Evolutionary conservation across 176 grass and related monocot genomes (phyloP), one percentile per base, ranked within the genome.

Genomic region (Zea luxurians): DNA sequence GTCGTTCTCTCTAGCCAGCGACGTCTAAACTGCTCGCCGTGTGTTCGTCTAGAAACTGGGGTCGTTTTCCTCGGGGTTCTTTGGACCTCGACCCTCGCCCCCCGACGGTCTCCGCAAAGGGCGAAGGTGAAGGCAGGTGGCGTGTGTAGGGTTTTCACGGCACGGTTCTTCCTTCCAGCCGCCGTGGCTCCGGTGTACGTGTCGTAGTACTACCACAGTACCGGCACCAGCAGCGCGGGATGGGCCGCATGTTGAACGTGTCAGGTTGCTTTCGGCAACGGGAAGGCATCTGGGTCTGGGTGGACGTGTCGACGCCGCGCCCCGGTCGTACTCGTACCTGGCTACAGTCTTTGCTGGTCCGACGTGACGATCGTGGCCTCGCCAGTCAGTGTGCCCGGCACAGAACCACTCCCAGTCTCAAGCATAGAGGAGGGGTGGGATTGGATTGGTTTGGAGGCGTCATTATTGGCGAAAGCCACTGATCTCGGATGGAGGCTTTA

Each of bases 341-440:
- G 17, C 76, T 70, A 88, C 86, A 84, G 64, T 47, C 4, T n/a
- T 37, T 37, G 78, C 3, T 80, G 63, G 37, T 64, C 77, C 73
- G 81, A 80, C 81, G 73, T 64, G 65, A 76, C 20, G 8, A 15
- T 49, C 35, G 37, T 57, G 20, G 64, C 35, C 20, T 57, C 16
- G 64, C 21, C 64, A 70, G 37, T 63, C 75, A 10, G 35, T 21
- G 76, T 78, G 75, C 61, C 35, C 1, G 37, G 10, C 63, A 78
- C 48, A 53, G 75, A 78, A 40, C 76, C 75, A 52, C 61, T 76
- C 43, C 17, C 15, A 3, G 45, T 49, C 12, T 49, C 4, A 13
- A 13, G 48, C 48, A 47, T 61, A 18, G 40, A 27, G 27, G 27
- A 27, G 27, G 27, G 27, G 27, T 27, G 27, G 27, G 27, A 27